Conservation (phyloP, 2,329 filamentous ascomycete species). For the Penicillium aurantiogriseum region DNA sequence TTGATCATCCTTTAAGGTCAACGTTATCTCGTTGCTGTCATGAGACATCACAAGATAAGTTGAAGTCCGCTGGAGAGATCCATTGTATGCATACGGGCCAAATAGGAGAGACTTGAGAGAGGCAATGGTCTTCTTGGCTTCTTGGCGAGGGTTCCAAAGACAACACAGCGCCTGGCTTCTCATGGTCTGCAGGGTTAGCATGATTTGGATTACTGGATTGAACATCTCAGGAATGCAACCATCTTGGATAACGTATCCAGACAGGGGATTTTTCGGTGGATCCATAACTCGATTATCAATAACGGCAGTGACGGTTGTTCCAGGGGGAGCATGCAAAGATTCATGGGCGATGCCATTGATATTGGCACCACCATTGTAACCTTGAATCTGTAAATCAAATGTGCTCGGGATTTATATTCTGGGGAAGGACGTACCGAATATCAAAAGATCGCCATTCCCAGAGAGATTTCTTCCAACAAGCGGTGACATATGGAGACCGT, state of each 20-base stretch:
- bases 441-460: slow-evolving; percentile 11
- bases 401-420: neutral
- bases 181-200: slow-evolving; percentile 11
- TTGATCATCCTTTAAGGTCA: slow-evolving; percentile 59
- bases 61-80: slow-evolving; percentile 60
- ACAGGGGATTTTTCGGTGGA: slow-evolving; percentile 1
- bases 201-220: slow-evolving; percentile 10
- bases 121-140: neutral
- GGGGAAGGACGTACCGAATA: slow-evolving; percentile 3
- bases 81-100: slow-evolving; percentile 57
- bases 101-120: slow-evolving; percentile 52
- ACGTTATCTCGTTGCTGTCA: slow-evolving; percentile 60
- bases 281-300: slow-evolving; percentile 12
- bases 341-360: slow-evolving; percentile 5
- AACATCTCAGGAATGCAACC: slow-evolving; percentile 18
- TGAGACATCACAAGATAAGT: slow-evolving; percentile 67
- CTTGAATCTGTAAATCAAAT: neutral
- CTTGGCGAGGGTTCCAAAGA: neutral
- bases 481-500: slow-evolving; percentile 59
- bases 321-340: neutral
- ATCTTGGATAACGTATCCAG: slow-evolving; percentile 20
- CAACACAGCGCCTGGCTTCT: neutral
- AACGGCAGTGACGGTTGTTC: slow-evolving; percentile 19
- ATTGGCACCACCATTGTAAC: slow-evolving; percentile 40
- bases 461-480: slow-evolving; percentile 47